A percentile compares a stretch with the other conserved stretches of the same genome.
These are phyloP conservation scores for Phytophthora pistaciae DNA, from an alignment of 352 stramenopile genomes.

Conservation along the genomic window DNA sequence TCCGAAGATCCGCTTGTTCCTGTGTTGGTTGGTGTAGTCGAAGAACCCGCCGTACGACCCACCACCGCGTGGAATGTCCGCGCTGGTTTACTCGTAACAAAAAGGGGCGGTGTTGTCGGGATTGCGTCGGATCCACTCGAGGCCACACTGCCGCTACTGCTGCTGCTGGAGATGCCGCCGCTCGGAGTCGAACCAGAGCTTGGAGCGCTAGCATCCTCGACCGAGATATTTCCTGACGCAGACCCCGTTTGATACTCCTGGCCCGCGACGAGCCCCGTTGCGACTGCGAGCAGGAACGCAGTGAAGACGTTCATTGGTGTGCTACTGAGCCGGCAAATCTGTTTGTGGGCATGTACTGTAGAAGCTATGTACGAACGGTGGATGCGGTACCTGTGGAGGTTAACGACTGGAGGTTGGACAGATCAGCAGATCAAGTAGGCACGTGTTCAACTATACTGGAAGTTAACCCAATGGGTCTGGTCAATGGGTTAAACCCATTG, in stretches of 20 bases:
- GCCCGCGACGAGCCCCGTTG: background rate
- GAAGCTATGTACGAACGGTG: no score
- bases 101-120: background rate
- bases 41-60: background rate
- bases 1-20: no score
- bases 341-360: no score
- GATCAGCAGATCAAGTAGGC: no score
- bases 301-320: background rate
- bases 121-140: background rate
- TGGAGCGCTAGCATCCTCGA: background rate
- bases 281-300: background rate
- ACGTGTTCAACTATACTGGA: no score
- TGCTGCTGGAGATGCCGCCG: background rate
- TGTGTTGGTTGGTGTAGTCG: background rate
- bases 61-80: background rate
- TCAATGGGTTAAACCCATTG: no score
- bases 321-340: conserved; percentile 1
- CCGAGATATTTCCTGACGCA: background rate
- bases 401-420: no score
- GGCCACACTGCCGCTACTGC: background rate
- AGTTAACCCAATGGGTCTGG: no score
- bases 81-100: background rate
- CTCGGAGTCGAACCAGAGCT: background rate
- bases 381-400: no score
- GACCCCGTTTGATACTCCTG: background rate